Evolutionary conservation across 106 monocot genomes (phyloP).

Genomic region (Vanilla planifolia): DNA sequence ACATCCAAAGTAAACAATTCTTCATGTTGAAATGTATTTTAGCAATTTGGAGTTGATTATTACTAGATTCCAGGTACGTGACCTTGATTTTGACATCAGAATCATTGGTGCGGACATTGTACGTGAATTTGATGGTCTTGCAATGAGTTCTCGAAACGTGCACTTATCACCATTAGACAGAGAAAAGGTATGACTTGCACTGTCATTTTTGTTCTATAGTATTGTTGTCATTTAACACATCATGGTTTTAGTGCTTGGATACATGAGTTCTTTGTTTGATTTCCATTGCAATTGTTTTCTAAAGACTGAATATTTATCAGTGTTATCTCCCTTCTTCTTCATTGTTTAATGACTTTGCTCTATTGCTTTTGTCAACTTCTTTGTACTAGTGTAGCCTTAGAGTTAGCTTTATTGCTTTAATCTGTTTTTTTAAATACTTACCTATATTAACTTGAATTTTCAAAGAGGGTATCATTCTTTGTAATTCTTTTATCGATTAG

Average conservation of each 20-base stretch:
- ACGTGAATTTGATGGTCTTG: constrained; percentile 91
- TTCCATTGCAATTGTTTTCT: neutral
- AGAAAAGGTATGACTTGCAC: constrained; percentile 48
- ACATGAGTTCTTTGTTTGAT: neutral
- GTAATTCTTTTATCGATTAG: too few relatives aligned
- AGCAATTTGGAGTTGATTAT: neutral
- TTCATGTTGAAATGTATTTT: neutral
- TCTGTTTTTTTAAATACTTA: too few relatives aligned
- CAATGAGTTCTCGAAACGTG: constrained; percentile 98
- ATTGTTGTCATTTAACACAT: neutral
- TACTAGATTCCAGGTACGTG: constrained; percentile 88
- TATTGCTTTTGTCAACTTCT: neutral
- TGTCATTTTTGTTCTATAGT: neutral
- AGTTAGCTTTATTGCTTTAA: too few relatives aligned
- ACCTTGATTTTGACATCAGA: constrained; percentile 81
- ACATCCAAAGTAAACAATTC: too few relatives aligned
- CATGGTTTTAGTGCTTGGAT: neutral
- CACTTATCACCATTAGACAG: constrained; percentile 59
- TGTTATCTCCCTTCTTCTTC: neutral
- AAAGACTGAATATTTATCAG: neutral
- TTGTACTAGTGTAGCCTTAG: too few relatives aligned
- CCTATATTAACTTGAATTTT: too few relatives aligned
- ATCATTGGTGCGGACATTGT: constrained; percentile 78
- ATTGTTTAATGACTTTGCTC: neutral
- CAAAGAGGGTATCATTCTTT: too few relatives aligned